phyloP scores from a whole-genome alignment of 116 monocot genomes.

The Posidonia oceanica region DNA sequence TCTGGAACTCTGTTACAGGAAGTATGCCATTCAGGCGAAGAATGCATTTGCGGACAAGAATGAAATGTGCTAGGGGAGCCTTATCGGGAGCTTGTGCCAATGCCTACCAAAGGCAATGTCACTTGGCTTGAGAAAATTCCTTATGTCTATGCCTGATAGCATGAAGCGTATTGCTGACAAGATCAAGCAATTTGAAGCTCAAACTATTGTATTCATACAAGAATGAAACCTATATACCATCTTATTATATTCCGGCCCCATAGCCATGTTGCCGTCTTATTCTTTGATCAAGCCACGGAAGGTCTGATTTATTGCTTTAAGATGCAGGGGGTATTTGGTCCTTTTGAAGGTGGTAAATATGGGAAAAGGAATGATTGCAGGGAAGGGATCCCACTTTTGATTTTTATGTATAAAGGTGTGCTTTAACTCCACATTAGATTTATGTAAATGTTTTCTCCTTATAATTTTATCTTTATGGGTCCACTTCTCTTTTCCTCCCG shows the following conservation, averaged over 20 bases:
- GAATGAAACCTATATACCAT: background rate
- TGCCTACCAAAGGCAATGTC: slow-evolving; percentile 37
- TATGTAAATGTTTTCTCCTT: too few species aligned
- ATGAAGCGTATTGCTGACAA: slow-evolving; percentile 38
- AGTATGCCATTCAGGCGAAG: slow-evolving; percentile 86
- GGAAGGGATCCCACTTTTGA: too few species aligned
- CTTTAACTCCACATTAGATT: too few species aligned
- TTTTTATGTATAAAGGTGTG: too few species aligned
- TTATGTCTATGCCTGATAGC: slow-evolving; percentile 58
- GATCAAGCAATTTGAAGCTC: slow-evolving; percentile 50
- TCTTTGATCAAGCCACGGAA: slow-evolving; percentile 2
- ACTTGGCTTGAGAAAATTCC: slow-evolving; percentile 68
- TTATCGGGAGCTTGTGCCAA: slow-evolving; percentile 57
- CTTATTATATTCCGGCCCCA: too few species aligned
- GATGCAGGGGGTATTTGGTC: background rate
- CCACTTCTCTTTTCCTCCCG: too few species aligned
- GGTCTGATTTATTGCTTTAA: background rate
- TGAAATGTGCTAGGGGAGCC: slow-evolving; percentile 74
- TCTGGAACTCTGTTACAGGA: slow-evolving; percentile 67
- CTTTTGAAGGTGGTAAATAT: background rate
- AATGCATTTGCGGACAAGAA: slow-evolving; percentile 78
- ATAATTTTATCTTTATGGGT: too few species aligned
- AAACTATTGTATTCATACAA: slow-evolving; percentile 30
- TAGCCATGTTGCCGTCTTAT: background rate
- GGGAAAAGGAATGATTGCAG: too few species aligned